Conservation (phyloP, 371 early-diverging fungal genomes). For the Mortierella sp. region DNA sequence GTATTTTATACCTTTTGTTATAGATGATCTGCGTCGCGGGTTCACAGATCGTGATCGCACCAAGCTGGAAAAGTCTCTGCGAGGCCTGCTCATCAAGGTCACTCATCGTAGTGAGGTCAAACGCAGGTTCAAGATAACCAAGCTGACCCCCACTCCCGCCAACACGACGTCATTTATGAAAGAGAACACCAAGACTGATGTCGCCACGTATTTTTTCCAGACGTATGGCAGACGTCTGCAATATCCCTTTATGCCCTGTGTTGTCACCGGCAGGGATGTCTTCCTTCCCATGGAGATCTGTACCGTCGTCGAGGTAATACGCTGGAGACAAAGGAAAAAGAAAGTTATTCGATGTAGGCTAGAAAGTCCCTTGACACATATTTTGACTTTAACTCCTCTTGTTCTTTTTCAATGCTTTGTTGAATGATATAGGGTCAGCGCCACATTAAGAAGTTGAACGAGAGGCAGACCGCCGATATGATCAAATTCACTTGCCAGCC, state of each 20-base stretch:
- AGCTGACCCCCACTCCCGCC: conserved; percentile 76
- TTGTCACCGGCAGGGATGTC: conserved; percentile 72
- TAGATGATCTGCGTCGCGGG: conserved; percentile 74
- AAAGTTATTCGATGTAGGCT: not conserved
- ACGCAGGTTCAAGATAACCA: conserved; percentile 75
- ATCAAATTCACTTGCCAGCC: conserved; percentile 90
- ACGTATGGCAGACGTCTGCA: conserved; percentile 76
- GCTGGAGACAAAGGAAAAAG: not conserved
- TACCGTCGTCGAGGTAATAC: conserved; percentile 67
- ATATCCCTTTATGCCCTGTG: conserved; percentile 88
- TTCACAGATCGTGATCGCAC: conserved; percentile 70
- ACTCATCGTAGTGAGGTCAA: conserved; percentile 79
- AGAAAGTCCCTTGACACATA: not conserved
- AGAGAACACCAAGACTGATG: conserved; percentile 67
- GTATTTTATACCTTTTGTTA: not conserved
- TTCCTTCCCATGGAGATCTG: conserved; percentile 94
- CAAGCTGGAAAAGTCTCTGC: conserved; percentile 77
- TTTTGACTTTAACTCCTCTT: not conserved
- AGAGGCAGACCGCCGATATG: conserved; percentile 92
- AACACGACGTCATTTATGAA: conserved; percentile 73
- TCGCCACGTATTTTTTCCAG: conserved; percentile 80
- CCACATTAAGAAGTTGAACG: conserved; percentile 81
- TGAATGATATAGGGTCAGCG: conserved; percentile 73
- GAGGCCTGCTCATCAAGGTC: conserved; percentile 78
- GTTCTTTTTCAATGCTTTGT: not conserved